Evolutionary conservation across 1,284 basidiomycete species (phyloP), one percentile per base, ranked within the genome.

Genomic region (Moniliella sp.): DNA sequence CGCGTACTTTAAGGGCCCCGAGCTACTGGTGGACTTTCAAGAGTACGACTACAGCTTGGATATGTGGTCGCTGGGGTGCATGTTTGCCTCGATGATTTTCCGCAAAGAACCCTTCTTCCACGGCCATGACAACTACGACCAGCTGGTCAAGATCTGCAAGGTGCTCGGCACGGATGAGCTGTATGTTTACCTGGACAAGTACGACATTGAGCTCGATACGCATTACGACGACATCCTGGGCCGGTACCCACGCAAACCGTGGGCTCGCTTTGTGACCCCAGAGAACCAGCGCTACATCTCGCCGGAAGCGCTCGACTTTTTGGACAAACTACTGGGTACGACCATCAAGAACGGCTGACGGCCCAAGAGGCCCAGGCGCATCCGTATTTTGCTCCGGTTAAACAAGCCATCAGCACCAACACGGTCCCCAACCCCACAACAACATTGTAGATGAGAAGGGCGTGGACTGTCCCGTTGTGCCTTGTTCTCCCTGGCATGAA

Each of bases 91-190:
- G 29, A 59, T 59, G 94, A 97, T 97, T 58, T 94, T 97, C 73
- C 74, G 88, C 47, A 94, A 94, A 64, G 88, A 97, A 59, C 88
- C 88, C 9, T 91, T 97, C 68, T 97, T 97, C 73, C 88, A 97
- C 57, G 88, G 88, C 9, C 88, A 93, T 61, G 86, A 94, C 64
- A 97, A 97, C 63, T 91, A 88, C 58, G 91, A 97, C 64, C 88
- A 97, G 61, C 68, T 97, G 30, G 88, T 94, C 54, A 94, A 93
- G 67, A 97, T 97, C 45, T 76, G 83, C 37, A 93, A 93, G 64
- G 86, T 97, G 30, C 70, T 97, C 33, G 88, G 88, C 13, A 94
- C 88, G 3, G 88, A 94, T 48, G 86, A 88, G 52, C 66, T 97
- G 14, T 91, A 82, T 61, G 69, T 74, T 31, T 64, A 64, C 35